Evolutionary conservation across 371 early-diverging fungal genomes (phyloP), one percentile per base, ranked within the genome.

Genomic region (Conidiobolus incongruus): DNA sequence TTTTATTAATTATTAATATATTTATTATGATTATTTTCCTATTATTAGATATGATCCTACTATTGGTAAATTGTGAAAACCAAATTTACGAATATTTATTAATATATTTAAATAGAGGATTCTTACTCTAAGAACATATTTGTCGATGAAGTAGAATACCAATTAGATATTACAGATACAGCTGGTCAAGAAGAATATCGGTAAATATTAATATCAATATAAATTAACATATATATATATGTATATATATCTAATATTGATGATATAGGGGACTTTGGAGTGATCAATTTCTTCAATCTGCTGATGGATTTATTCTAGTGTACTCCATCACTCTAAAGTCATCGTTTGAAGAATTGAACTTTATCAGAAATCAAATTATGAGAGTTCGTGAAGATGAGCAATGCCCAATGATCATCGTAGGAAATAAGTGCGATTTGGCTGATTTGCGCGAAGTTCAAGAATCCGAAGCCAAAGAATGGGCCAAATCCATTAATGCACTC

Each of bases 381-480:
- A 48, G 53, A 2, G 60, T 55, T 24, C 52, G 52, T 20, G 60
- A 60, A 35, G 39, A 48, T 12, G 55, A 51, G 16, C 40, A 43
- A 32, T 43, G 43, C 19, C 71, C 71, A 0, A 68, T 69, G 44
- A 59, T 74, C 24, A 45, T 78, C 16, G 60, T 76, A 1, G 78
- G 70, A 23, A 78, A 78, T 53, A 78, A 78, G 50, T 65, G 55
- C 29, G 78, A 78, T 50, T 47, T 75, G 34, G 54, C 55, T 17
- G 50, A 52, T 11, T 58, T 65, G 40, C 55, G 70, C 19, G 54
- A 64, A 42, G 68, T 77, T 1, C 46, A 40, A 4, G 47, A 44
- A 10, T 53, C 52, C 30, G 37, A 58, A 15, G 70, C 60, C 0
- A 42, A 47, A 31, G 62, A 65, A 45, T 62, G 53, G 38, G 66